phyloP scores from a whole-genome alignment of 2,329 filamentous ascomycete genomes.

The Monilinia fructigena region DNA sequence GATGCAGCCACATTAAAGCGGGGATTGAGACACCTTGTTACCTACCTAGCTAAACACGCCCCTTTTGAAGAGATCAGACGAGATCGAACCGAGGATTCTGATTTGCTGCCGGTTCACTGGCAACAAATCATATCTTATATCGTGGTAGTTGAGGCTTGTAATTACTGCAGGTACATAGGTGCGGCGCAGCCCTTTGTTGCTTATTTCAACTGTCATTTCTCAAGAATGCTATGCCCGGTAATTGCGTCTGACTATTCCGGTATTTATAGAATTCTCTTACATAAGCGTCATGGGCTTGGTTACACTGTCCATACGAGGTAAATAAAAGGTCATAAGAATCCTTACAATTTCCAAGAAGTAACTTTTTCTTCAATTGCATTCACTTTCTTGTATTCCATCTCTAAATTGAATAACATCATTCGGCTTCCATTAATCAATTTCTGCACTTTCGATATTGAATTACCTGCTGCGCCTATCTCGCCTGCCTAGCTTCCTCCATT shows the following conservation, averaged over 20 bases:
- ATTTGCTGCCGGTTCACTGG: conserved; percentile 11
- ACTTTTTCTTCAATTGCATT: conserved; percentile 1
- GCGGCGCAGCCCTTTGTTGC: conserved; percentile 11
- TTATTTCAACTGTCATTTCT: conserved; percentile 8
- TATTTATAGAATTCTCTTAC: conserved; percentile 17
- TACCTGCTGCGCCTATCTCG: neutral
- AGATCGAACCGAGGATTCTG: neutral
- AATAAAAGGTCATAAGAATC: conserved; percentile 12
- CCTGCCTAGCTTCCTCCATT: neutral
- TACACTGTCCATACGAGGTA: neutral
- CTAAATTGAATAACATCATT: neutral
- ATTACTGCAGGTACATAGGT: conserved; percentile 12
- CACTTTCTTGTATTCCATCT: conserved; percentile 1
- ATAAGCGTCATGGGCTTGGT: neutral
- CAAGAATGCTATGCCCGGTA: neutral
- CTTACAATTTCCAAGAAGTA: conserved; percentile 17
- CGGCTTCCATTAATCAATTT: neutral
- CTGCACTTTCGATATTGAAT: neutral
- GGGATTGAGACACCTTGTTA: neutral
- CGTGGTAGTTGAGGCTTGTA: neutral
- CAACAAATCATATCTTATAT: neutral
- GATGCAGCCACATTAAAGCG: conserved; percentile 1
- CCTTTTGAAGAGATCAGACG: neutral
- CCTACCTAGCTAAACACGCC: neutral
- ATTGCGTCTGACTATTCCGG: conserved; percentile 8